Conservation (phyloP, 305 asterid species). For the Euphrasia arctica region DNA sequence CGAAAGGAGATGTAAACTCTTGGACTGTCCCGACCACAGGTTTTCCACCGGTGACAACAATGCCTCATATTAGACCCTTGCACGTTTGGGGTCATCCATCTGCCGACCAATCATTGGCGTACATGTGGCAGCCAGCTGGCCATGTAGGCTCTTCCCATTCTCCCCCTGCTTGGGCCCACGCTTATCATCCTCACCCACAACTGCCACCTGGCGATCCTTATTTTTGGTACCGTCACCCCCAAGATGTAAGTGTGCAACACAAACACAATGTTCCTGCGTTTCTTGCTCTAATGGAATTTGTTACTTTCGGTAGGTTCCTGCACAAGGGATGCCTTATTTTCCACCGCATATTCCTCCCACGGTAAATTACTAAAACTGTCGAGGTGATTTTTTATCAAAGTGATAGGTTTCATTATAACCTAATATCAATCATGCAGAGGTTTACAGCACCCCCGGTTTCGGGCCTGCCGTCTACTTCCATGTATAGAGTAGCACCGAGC, state of each 20-base stretch:
- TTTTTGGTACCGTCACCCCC: constrained; percentile 60
- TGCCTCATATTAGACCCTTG: constrained; percentile 62
- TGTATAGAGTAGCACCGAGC: constrained; percentile 35
- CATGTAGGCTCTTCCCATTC: constrained; percentile 41
- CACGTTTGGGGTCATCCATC: constrained; percentile 94
- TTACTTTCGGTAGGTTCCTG: constrained; percentile 40
- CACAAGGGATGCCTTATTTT: constrained; percentile 55
- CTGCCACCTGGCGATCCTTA: constrained; percentile 37
- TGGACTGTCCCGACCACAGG: constrained; percentile 67
- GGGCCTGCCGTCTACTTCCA: constrained; percentile 49
- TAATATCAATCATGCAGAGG: constrained; percentile 37
- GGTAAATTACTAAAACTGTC: constrained; percentile 28
- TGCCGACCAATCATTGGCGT: constrained; percentile 52
- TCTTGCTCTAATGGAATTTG: constrained; percentile 12
- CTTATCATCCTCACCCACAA: constrained; percentile 31
- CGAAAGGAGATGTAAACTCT: constrained; percentile 48
- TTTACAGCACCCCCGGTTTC: constrained; percentile 45
- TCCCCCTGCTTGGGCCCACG: constrained; percentile 38
- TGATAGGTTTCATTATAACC: not conserved
- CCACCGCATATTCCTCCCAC: constrained; percentile 39
- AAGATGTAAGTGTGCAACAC: constrained; percentile 41
- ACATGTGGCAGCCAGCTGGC: constrained; percentile 54
- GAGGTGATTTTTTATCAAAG: constrained; percentile 1
- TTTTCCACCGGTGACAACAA: constrained; percentile 54
- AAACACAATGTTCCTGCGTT: not conserved